Evolutionary conservation across 257 asterid genomes (phyloP), one percentile per base, ranked within the genome.

Genomic region (Orobanche coerulescens): DNA sequence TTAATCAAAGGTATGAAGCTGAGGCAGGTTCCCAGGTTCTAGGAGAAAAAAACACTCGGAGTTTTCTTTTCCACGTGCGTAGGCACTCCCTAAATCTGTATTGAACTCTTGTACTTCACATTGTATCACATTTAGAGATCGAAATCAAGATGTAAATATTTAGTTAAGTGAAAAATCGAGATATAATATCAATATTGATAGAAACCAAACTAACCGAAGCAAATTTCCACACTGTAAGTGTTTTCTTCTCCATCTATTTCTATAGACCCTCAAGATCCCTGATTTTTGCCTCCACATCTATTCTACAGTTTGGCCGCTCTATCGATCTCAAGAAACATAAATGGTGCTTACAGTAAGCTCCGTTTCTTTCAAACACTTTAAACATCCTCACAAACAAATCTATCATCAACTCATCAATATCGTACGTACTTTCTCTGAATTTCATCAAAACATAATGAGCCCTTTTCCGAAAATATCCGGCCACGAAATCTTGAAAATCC

Each of bases 261-360:
- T n/a, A n/a, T n/a, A n/a, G n/a, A n/a, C n/a, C 31, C 33, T 44
- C 20, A 15, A 24, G 36, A n/a, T 15, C 26, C 11, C 42, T 39
- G 14, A 39, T 56, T 22, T 20, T 42, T 43, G 52, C 67, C 33
- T 49, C 62, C 33, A 11, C 47, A 51, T 61, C 58, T 22, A 13
- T 43, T 4, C n/a, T 6, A 4, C 15, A 26, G 3, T 0, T 50
- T 23, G 44, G 24, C 57, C 6, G 18, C 22, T 46, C 25, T 33
- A 42, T 61, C 6, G 65, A 4, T 65, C 42, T 62, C 64, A 62
- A 9, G 64, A 68, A 65, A 42, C 68, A 60, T 31, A 47, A 24
- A 60, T 65, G 76, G 53, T 80, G 81, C 56, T 44, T 60, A 44
- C 78, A 77, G 40, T 74, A 74, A 43, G 77, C 55, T 22, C 81